Base-by-base conservation (phyloP, 768 basidiomycete genomes). In the Kwoniella mangroviensis region DNA sequence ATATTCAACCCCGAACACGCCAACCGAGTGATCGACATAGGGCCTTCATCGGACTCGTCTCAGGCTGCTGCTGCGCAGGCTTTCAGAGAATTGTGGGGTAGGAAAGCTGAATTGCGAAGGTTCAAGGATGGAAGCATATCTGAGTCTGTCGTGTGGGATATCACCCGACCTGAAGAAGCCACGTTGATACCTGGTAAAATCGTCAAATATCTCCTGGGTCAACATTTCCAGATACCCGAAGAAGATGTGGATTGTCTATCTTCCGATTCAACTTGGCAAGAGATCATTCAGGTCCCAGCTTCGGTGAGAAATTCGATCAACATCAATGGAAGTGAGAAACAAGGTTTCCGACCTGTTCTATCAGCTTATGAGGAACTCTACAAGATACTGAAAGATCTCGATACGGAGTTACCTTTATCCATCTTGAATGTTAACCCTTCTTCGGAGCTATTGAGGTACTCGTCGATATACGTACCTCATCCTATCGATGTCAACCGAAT, bases 71-170 rank as follows among this genome's bases (percentile, higher is more conserved):
- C 87, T 0, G 79, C 78, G 34, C 83, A 87, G 55, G 86, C 85
- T 3, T 99, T 97, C 86, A 88, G 90, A 24, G 87, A 88, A 5
- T 85, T 98, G 73, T 99, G 97, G 97, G 96, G 95, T 0, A 85
- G 88, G 49, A 96, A 94, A 82, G 90, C 94, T 0, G 96, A 98
- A 79, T 85, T 98, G 19, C 88, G 97, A 6, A 88, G 95, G 49
- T 99, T 99, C 86, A 95, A 98, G 82, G 95, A 99, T 76, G 96
- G 96, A 1, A 87, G 90, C 19, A 98, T 98, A 71, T 79, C 88
- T 5, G 94, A 98, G 82, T 93, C 91, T 74, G 93, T 98, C n/a
- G 94, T 98, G 2, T 99, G 97, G 97, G 91, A 97, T 21, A 88
- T 93, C 9, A 87, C 88, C 12, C 69, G 80, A 70, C 90, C 88